Evolutionary conservation across 2,329 filamentous ascomycete genomes (phyloP).

Genomic region (Nigrograna mackinnonii): DNA sequence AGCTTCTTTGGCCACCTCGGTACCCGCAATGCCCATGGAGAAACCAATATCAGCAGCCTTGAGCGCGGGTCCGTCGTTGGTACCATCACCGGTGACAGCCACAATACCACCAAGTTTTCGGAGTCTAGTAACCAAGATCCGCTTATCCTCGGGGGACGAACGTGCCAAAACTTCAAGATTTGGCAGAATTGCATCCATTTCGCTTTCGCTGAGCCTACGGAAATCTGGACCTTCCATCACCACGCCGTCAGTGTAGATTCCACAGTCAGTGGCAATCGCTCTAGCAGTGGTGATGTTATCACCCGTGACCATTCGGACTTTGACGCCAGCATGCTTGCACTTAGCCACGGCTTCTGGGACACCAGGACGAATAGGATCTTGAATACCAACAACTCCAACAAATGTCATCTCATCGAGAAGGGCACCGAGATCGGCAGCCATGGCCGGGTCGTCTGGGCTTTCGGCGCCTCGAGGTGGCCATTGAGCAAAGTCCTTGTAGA

Average conservation of each 20-base stretch:
- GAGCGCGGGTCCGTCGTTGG: slow-evolving; percentile 77
- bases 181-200: slow-evolving; percentile 71
- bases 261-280: slow-evolving; percentile 75
- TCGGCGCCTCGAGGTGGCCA: slow-evolving; percentile 37
- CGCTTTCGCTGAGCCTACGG: slow-evolving; percentile 65
- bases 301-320: slow-evolving; percentile 80
- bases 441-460: slow-evolving; percentile 14
- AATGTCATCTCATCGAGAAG: slow-evolving; percentile 71
- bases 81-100: slow-evolving; percentile 78
- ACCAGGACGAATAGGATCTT: slow-evolving; percentile 73
- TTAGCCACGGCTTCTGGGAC: slow-evolving; percentile 71
- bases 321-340: slow-evolving; percentile 73
- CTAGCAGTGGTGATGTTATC: slow-evolving; percentile 77
- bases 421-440: slow-evolving; percentile 63
- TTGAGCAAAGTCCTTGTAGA: slow-evolving; percentile 43
- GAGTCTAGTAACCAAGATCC: slow-evolving; percentile 70
- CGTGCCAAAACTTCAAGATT: slow-evolving; percentile 71
- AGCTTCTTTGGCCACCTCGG: slow-evolving; percentile 79
- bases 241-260: slow-evolving; percentile 69
- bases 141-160: slow-evolving; percentile 78
- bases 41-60: slow-evolving; percentile 80
- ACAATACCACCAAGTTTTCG: slow-evolving; percentile 77
- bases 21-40: slow-evolving; percentile 80
- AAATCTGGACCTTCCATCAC: slow-evolving; percentile 78
- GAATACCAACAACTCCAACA: slow-evolving; percentile 72